Evolutionary conservation across 352 stramenopile species (phyloP), one percentile per base, ranked within the genome.

Genomic region (Lagenidium sp.): DNA sequence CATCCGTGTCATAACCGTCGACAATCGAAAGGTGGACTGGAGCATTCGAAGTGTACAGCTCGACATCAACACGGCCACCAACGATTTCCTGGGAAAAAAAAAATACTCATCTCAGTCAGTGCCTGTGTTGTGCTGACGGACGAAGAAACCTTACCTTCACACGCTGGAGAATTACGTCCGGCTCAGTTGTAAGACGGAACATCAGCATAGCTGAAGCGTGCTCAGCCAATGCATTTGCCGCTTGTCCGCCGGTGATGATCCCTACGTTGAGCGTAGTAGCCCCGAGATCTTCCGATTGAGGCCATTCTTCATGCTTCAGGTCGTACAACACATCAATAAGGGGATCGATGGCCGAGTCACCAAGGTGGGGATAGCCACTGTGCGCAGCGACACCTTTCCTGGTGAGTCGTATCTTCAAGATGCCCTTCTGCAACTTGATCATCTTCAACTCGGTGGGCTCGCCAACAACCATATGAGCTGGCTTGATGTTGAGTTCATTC

Each of bases 181-280:
- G 82, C 19, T 76, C 60, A 16, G 64, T 75, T 19, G 80, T 91
- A 37, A 95, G 47, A 23, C 82, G 74, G 61, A 95, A 95, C 80
- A 95, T 92, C 22, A 92, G 70, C 62, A 87, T 85, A n/a, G 80
- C 82, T 13, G 80, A 85, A 1, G 77, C 77, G n/a, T 76, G 57
- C 36, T 93, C 82, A 6, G 82, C 74, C 26, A 95, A 59, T 30
- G 82, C 82, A 39, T 95, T 93, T 5, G 76, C 71, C 3, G 82
- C 82, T 41, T 87, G 80, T 0, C 82, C 82, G 20, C 77, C 82
- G n/a, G 65, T 77, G 20, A 94, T 66, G 42, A 91, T 47, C 6
- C 80, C 80, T 24, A 94, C 85, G 53, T 94, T 94, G 15, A 94
- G 67, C 4, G 83, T 89, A 11, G 82, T 94, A 18, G 57, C 72